Evolutionary conservation across 805 yeast genomes (phyloP), one percentile per base, ranked within the genome.

Genomic region (Candida coquimbonensis): DNA sequence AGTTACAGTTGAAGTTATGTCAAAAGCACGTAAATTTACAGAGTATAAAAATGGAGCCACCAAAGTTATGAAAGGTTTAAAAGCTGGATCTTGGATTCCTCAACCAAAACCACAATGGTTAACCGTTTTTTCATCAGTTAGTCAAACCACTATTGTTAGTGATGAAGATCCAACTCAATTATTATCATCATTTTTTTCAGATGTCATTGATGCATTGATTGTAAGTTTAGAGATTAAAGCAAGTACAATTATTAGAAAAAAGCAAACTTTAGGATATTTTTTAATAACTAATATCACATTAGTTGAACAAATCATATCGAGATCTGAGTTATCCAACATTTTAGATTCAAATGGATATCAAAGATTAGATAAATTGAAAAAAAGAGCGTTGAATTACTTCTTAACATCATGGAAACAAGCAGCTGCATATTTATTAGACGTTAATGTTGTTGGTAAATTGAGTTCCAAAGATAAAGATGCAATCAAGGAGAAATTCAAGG

Each of bases 401-500:
- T 72, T 88, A 68, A 57, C 75, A 41, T 83, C 78, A 52, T 91
- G 98, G 98, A 83, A 84, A 52, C 73, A 73, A 47, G 80, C 86
- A 24, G 88, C 96, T 4, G 73, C 86, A 21, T 74, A 78, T 43
- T 72, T 91, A 41, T 81, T 91, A 74, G 95, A 85, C 55, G 84
- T 83, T 54, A 84, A 96, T 2, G 80, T 83, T 13, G 80, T 80
- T 29, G 76, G 75, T 33, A 74, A 68, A 52, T 60, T 68, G 51
- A 68, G 78, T 39, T 78, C 80, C n/a, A 84, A 86, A 53, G 96
- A 88, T 52, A 78, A 80, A 51, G 96, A 88, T 44, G 77, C 72
- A 42, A 78, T 88, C 46, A 93, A 91, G 57, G 96, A 93, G 49
- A 79, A 87, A 58, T 88, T 87, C 66, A 78, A 77, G 52, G 81